A percentile compares a stretch with the other conserved stretches of the same genome.
Conservation (phyloP, 2,329 filamentous ascomycete genomes). For the Aspergillus sp. region DNA sequence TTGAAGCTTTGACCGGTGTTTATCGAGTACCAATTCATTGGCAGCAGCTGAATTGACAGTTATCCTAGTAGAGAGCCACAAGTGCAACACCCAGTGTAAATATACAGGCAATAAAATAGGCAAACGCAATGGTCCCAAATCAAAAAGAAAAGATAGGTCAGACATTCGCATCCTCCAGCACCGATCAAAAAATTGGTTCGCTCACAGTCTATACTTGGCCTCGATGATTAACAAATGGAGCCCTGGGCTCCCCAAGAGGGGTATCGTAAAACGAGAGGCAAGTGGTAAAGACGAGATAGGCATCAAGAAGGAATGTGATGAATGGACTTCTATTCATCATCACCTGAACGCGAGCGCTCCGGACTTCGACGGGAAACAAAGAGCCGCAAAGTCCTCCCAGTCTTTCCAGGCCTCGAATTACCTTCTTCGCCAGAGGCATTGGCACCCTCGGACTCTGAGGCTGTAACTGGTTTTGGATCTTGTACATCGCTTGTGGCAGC, state of each 20-base stretch:
- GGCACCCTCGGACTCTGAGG: slow-evolving; percentile 4
- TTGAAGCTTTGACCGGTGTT: too few species aligned
- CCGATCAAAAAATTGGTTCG: not conserved
- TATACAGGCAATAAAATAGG: not conserved
- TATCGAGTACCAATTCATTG: not conserved
- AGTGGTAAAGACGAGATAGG: not conserved
- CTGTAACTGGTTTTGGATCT: not conserved
- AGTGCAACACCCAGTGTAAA: not conserved
- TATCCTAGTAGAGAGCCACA: not conserved
- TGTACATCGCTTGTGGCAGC: slow-evolving; percentile 4
- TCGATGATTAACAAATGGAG: not conserved
- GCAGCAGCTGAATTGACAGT: not conserved
- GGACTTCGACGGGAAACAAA: slow-evolving; percentile 18
- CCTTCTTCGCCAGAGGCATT: slow-evolving; percentile 8
- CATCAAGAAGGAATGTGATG: not conserved
- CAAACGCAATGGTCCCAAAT: not conserved
- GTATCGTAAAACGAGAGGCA: not conserved
- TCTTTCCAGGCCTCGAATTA: slow-evolving; percentile 18
- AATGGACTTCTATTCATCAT: slow-evolving; percentile 4
- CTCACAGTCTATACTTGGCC: not conserved
- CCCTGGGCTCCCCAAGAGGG: not conserved
- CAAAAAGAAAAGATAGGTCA: not conserved
- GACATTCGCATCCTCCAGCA: not conserved
- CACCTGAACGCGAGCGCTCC: not conserved
- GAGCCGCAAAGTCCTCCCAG: slow-evolving; percentile 25